Percentiles rank a stretch among this genome's conserved stretches.
Conservation (phyloP, 768 basidiomycete species). For the Saitozyma podzolica region DNA sequence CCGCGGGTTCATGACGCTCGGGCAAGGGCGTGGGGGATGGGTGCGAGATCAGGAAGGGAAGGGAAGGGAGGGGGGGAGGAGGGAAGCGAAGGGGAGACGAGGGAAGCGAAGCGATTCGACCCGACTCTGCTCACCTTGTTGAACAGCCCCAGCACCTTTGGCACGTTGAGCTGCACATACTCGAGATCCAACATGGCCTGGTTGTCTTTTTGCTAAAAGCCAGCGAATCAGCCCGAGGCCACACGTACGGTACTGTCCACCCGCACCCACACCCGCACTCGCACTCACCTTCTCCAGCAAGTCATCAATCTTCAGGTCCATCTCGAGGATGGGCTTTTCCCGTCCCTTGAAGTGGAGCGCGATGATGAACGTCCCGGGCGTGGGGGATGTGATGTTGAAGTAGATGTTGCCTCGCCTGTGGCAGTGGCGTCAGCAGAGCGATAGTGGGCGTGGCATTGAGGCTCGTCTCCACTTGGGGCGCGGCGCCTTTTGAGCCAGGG, state of each 20-base stretch:
- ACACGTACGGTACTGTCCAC: no score
- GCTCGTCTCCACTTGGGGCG: no score
- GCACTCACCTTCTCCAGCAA: slow-evolving; percentile 83
- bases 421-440: slow-evolving; percentile 4
- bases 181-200: slow-evolving; percentile 94
- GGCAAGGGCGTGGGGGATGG: no score
- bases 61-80: no score
- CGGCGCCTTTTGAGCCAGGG: no score
- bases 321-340: slow-evolving; percentile 98
- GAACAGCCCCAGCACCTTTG: slow-evolving; percentile 84
- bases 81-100: no score
- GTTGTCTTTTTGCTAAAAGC: slow-evolving; percentile 90
- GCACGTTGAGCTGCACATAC: slow-evolving; percentile 95
- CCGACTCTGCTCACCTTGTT: slow-evolving; percentile 67
- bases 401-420: slow-evolving; percentile 92
- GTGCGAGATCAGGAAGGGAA: no score
- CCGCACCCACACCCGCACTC: no score
- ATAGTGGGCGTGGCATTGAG: background rate
- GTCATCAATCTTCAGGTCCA: slow-evolving; percentile 99
- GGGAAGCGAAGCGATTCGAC: background rate
- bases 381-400: slow-evolving; percentile 97
- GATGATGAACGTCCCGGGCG: slow-evolving; percentile 97
- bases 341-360: slow-evolving; percentile 98
- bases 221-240: background rate
- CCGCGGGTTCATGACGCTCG: no score